Conservation (phyloP, 441 rosid species). For the Macaranga tanarius region DNA sequence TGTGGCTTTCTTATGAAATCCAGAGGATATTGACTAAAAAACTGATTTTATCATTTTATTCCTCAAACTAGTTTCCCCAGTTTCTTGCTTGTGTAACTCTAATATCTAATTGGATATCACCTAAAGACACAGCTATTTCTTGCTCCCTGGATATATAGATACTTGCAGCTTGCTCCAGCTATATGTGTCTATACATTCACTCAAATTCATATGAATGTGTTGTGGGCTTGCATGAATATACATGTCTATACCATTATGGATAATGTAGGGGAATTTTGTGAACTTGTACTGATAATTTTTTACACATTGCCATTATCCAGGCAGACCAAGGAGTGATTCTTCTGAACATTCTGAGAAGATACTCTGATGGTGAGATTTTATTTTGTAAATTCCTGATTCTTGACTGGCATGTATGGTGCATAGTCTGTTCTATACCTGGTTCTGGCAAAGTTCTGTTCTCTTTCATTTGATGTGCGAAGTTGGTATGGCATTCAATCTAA, state of each 20-base stretch:
- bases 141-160: not conserved
- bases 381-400: not conserved
- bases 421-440: not conserved
- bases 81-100: not conserved
- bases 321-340: constrained; percentile 34
- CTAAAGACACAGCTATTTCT: not conserved
- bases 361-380: constrained; percentile 34
- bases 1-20: not conserved
- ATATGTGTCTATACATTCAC: not conserved
- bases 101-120: not conserved
- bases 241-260: not conserved
- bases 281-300: constrained; percentile 2
- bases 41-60: not conserved
- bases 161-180: not conserved
- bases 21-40: not conserved
- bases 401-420: not conserved
- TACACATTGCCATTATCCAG: constrained; percentile 23
- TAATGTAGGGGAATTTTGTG: not conserved
- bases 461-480: not conserved
- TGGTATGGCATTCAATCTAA: not conserved
- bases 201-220: not conserved
- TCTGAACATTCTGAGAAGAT: constrained; percentile 38
- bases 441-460: not conserved
- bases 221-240: not conserved
- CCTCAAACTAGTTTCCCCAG: not conserved